Conservation (phyloP, 306 rosid genomes). For the Mimosa bimucronata region DNA sequence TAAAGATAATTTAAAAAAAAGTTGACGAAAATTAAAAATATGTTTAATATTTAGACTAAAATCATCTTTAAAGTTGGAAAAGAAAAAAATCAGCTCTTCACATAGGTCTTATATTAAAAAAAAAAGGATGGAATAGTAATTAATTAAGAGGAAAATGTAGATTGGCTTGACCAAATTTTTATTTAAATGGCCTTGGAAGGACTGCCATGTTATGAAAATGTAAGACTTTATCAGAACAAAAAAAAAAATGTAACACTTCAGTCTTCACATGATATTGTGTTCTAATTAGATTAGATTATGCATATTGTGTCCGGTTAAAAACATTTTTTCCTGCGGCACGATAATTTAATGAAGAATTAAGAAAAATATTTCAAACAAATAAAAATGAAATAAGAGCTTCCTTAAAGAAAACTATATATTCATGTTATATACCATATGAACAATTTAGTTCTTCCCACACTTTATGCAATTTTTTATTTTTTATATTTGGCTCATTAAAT, state of each 20-base stretch:
- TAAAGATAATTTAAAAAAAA: no score
- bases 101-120: no score
- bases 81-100: no score
- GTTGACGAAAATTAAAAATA: no score
- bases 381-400: background rate
- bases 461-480: background rate
- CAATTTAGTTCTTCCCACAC: background rate
- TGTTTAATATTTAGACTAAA: no score
- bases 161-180: background rate
- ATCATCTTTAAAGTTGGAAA: no score
- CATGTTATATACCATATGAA: background rate
- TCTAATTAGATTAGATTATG: background rate
- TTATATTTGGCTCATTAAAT: background rate
- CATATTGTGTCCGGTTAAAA: background rate
- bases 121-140: background rate
- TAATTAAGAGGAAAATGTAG: background rate
- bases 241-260: no score
- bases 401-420: background rate
- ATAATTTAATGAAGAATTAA: background rate
- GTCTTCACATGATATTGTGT: background rate
- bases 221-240: background rate
- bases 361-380: background rate
- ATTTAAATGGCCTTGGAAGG: background rate
- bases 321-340: background rate
- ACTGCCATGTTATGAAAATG: background rate